phyloP scores from a whole-genome alignment of 2,329 filamentous ascomycete species.

The Apiospora malaysiana region DNA sequence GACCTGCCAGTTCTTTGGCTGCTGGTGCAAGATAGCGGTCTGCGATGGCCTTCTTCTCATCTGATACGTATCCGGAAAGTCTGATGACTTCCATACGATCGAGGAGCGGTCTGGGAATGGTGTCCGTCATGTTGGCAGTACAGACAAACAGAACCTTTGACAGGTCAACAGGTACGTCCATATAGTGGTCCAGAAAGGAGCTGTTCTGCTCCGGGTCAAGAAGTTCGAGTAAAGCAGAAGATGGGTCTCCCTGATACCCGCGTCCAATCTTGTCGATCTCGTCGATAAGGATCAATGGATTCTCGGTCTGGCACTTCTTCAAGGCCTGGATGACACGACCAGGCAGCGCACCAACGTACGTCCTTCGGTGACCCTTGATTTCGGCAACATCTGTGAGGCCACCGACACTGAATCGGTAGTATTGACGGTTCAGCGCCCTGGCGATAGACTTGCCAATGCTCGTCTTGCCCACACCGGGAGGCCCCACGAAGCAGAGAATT shows the following conservation, averaged over 20 bases:
- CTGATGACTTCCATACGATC: constrained; percentile 99
- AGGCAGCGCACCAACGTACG: constrained; percentile 93
- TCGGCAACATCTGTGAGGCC: constrained; percentile 97
- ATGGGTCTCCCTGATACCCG: constrained; percentile 94
- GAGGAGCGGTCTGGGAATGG: constrained; percentile 89
- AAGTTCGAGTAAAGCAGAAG: constrained; percentile 89
- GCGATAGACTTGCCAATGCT: constrained; percentile 99
- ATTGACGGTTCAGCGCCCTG: constrained; percentile 89
- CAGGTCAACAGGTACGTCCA: constrained; percentile 96
- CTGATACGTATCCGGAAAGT: constrained; percentile 92
- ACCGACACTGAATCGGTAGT: constrained; percentile 98
- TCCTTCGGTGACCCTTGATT: constrained; percentile 96
- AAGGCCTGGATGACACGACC: constrained; percentile 97
- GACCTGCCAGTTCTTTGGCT: constrained; percentile 90
- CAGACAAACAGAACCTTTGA: constrained; percentile 98
- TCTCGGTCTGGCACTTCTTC: constrained; percentile 99
- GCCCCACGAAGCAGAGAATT: constrained; percentile 96
- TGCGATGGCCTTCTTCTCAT: constrained; percentile 99
- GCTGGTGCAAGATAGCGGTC: constrained; percentile 90
- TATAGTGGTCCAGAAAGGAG: constrained; percentile 97
- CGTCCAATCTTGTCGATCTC: constrained; percentile 98
- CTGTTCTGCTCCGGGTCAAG: constrained; percentile 97
- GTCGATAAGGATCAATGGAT: constrained; percentile 94
- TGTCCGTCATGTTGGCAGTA: constrained; percentile 98
- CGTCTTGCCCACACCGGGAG: constrained; percentile 96